phyloP scores from a whole-genome alignment of 75 land plant species.

The Selaginella moellendorffii region DNA sequence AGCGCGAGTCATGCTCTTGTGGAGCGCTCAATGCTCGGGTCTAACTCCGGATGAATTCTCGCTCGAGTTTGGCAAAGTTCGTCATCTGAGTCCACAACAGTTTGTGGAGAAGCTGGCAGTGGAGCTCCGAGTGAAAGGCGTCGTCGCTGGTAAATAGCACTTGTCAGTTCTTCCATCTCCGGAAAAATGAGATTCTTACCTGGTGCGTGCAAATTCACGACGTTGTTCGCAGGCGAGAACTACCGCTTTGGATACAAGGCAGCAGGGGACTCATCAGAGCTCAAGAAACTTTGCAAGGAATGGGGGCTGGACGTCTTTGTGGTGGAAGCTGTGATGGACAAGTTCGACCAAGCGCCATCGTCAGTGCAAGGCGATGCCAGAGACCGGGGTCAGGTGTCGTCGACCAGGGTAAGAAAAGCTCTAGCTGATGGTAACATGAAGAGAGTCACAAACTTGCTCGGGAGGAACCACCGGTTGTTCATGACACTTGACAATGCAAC shows the following conservation, averaged over 20 bases:
- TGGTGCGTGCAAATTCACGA: too few species aligned
- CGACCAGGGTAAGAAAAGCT: constrained; percentile 83
- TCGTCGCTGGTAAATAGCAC: constrained; percentile 20
- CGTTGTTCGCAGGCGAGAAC: constrained; percentile 65
- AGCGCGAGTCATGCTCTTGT: constrained; percentile 64
- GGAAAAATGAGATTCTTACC: too few species aligned
- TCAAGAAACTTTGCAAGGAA: constrained; percentile 59
- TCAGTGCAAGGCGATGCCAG: constrained; percentile 18
- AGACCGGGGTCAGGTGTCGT: constrained; percentile 87
- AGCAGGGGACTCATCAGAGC: constrained; percentile 78
- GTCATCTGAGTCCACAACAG: constrained; percentile 57
- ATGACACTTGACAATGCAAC: constrained; percentile 16
- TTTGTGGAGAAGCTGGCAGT: constrained; percentile 79
- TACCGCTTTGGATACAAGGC: constrained; percentile 96
- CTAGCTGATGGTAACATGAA: constrained; percentile 61
- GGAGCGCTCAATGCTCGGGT: constrained; percentile 60
- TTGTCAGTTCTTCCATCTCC: neutral
- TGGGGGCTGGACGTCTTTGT: constrained; percentile 54
- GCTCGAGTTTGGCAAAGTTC: constrained; percentile 69
- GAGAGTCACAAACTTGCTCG: constrained; percentile 61
- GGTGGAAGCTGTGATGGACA: constrained; percentile 79
- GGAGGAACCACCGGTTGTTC: constrained; percentile 64
- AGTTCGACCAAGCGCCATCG: constrained; percentile 9
- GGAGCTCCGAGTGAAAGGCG: constrained; percentile 42
- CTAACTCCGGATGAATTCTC: constrained; percentile 43